Percentiles rank a stretch among this genome's conserved stretches.
phyloP scores from a whole-genome alignment of 345 rosid genomes.

The Syzygium oleosum region DNA sequence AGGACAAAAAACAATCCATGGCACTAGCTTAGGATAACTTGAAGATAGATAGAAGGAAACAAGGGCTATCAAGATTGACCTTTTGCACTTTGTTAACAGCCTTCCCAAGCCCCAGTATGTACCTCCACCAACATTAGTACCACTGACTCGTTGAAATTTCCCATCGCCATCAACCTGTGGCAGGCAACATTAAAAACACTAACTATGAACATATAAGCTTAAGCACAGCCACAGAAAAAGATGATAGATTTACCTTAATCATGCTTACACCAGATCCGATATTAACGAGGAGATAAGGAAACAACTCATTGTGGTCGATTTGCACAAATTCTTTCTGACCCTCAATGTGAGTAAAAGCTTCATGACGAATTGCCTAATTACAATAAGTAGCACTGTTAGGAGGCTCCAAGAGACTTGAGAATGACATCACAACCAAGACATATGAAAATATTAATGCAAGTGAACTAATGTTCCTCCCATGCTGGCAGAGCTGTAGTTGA shows the following conservation, averaged over 20 bases:
- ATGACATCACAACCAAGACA: background rate
- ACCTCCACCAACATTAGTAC: slow-evolving; percentile 99
- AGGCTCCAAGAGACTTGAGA: background rate
- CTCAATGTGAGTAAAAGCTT: slow-evolving; percentile 97
- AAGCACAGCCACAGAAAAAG: background rate
- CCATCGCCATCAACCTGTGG: slow-evolving; percentile 93
- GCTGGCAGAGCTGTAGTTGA: background rate
- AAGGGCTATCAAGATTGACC: slow-evolving; percentile 29
- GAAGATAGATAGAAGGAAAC: background rate
- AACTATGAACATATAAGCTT: background rate
- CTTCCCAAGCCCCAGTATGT: slow-evolving; percentile 98
- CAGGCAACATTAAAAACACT: background rate
- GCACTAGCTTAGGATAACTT: background rate
- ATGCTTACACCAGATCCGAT: slow-evolving; percentile 99
- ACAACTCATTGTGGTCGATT: slow-evolving; percentile 82
- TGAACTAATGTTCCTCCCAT: background rate
- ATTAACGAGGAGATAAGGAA: slow-evolving; percentile 96
- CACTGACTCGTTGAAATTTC: slow-evolving; percentile 92
- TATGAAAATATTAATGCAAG: background rate
- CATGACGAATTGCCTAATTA: slow-evolving; percentile 96
- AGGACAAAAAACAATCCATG: background rate
- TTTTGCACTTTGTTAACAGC: slow-evolving; percentile 89
- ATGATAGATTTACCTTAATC: slow-evolving; percentile 60
- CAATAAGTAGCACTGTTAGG: background rate
- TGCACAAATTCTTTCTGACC: slow-evolving; percentile 93